Conservation (phyloP, 1,284 basidiomycete species). For the Vanrija humicola region DNA sequence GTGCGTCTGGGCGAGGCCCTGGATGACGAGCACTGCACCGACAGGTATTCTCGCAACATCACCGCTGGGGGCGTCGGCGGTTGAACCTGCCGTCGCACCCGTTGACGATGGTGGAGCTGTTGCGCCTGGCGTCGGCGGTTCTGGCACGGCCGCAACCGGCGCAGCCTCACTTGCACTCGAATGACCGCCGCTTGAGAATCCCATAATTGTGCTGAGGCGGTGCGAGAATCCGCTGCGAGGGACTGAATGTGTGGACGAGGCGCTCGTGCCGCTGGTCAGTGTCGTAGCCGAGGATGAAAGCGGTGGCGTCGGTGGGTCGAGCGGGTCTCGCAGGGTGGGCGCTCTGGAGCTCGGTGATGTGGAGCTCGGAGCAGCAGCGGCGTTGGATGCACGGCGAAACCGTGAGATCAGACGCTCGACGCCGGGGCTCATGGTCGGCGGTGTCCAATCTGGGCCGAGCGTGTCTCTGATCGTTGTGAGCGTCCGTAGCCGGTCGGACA, state of each 20-base stretch:
- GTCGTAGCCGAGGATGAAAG: background rate
- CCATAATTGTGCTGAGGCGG: constrained; percentile 22
- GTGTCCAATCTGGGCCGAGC: constrained; percentile 26
- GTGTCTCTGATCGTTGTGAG: constrained; percentile 29
- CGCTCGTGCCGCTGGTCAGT: background rate
- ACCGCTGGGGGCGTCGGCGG: constrained; percentile 1
- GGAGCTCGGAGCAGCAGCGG: background rate
- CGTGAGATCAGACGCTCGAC: constrained; percentile 18
- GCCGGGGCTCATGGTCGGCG: constrained; percentile 4
- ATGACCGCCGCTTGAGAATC: constrained; percentile 1
- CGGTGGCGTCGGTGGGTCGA: constrained; percentile 3
- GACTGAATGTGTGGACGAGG: background rate
- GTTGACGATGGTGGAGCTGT: constrained; percentile 6
- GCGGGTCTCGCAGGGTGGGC: background rate
- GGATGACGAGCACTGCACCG: constrained; percentile 47
- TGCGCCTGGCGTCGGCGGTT: background rate
- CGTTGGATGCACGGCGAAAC: constrained; percentile 16
- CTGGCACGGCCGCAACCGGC: constrained; percentile 1
- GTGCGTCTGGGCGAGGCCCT: constrained; percentile 46
- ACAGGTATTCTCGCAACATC: constrained; percentile 15
- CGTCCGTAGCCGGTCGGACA: constrained; percentile 29
- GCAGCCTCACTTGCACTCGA: background rate
- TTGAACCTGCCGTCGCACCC: constrained; percentile 1
- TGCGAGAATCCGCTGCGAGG: constrained; percentile 4
- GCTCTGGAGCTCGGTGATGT: background rate